Evolutionary conservation across 306 rosid genomes (phyloP), one percentile per base, ranked within the genome.

Genomic region (Pyrus communis): DNA sequence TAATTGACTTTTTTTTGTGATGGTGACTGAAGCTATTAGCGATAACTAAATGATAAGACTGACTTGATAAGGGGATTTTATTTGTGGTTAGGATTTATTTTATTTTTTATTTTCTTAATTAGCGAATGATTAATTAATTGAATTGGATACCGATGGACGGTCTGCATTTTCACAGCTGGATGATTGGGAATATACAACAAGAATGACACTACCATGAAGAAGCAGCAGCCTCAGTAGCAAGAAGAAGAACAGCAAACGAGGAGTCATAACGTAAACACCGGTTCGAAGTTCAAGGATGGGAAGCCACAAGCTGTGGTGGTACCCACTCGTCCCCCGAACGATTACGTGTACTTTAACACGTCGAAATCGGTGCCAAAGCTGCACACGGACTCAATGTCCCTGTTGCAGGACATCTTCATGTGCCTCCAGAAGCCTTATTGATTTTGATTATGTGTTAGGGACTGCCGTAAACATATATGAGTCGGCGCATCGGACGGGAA

Each of bases 101-200:
- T 2, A n/a, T 1, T 45, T 46, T 13, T 11, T 1, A n/a, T 13
- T 46, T n/a, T 2, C 8, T 11, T 25, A 10, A 60, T 40, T 19
- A 65, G 38, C 46, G 5, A 38, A 40, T 18, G 4, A 58, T 54
- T 57, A 27, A 38, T 25, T 4, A 11, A 13, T 57, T n/a, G 5
- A 21, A 21, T 55, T 12, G 23, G 17, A 76, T 28, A 28, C 27
- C 82, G 63, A 90, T 80, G 18, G 18, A 83, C 77, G 80, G 73
- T 80, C 77, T 28, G 81, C 76, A 58, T 87, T 85, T 79, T 89
- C 35, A 71, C 96, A 96, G 99, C 80, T 96, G 57, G 99, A 96
- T 70, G 99, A 96, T 74, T 96, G 96, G 99, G 99, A 4, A 92
- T 96, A 71, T 96, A 96, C 89, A 92, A 96, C 84, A 96, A 96